A percentile compares a stretch with the other conserved stretches of the same genome.
phyloP scores from a whole-genome alignment of 148 eudicot species.

The Agrostemma githago region DNA sequence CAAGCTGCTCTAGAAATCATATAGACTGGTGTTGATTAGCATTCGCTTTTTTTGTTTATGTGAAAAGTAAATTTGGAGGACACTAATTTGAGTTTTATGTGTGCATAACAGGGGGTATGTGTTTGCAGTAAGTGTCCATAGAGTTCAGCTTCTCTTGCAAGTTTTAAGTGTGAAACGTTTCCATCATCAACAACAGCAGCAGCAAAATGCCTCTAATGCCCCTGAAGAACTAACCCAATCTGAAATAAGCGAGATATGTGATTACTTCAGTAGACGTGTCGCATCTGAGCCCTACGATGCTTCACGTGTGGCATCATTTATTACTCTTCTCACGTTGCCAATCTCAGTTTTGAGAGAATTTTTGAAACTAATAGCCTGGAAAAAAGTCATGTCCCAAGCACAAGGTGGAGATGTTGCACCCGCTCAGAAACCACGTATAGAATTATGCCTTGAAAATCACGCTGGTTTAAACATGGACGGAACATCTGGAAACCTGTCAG shows the following conservation, averaged over 20 bases:
- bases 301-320: conserved; percentile 97
- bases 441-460: conserved; percentile 94
- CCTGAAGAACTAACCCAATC: conserved; percentile 83
- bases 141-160: conserved; percentile 97
- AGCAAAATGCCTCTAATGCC: conserved; percentile 38
- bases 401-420: conserved; percentile 86
- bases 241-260: conserved; percentile 90
- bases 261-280: conserved; percentile 91
- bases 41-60: not conserved
- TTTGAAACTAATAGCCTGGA: conserved; percentile 90
- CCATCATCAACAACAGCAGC: conserved; percentile 83
- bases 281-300: conserved; percentile 99
- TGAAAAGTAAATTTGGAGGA: not conserved
- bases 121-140: conserved; percentile 96
- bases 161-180: conserved; percentile 90
- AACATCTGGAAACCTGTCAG: conserved; percentile 51
- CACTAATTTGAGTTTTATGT: not conserved
- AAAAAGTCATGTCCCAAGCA: conserved; percentile 74
- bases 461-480: conserved; percentile 65
- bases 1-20: not conserved
- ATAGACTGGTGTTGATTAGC: not conserved
- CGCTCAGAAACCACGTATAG: conserved; percentile 86
- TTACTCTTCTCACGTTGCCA: conserved; percentile 91
- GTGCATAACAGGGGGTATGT: conserved; percentile 73
- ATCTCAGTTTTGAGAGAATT: conserved; percentile 85